A percentile compares a stretch with the other conserved stretches of the same genome.
Evolutionary conservation across 2,329 filamentous ascomycete species (phyloP).

Genomic region (Sporothrix humicola): DNA sequence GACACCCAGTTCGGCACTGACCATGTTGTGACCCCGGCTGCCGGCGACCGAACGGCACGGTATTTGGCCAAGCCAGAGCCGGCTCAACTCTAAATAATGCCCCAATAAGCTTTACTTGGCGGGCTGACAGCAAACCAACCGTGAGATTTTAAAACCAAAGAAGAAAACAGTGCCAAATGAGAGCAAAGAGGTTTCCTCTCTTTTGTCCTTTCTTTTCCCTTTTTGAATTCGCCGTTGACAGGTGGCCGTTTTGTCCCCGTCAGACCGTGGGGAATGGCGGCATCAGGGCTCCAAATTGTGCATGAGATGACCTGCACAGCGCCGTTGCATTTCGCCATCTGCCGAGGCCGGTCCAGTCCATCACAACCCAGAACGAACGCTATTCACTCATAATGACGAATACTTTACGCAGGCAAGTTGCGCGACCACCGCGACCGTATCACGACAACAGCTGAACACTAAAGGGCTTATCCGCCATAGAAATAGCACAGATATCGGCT

Average conservation of each 20-base stretch:
- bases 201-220: neutral
- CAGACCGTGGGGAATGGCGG: neutral
- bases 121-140: neutral
- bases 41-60: slow-evolving; percentile 1
- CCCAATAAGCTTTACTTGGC: neutral
- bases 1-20: neutral
- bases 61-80: neutral
- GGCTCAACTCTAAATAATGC: neutral
- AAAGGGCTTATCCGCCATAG: no score
- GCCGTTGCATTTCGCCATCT: slow-evolving; percentile 21
- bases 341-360: slow-evolving; percentile 2
- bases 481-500: no score
- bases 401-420: neutral
- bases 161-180: no score
- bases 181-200: no score
- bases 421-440: neutral
- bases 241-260: no score
- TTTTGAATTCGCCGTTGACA: neutral
- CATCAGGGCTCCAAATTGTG: slow-evolving; percentile 17
- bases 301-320: neutral
- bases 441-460: neutral
- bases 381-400: neutral
- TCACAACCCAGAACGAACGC: neutral
- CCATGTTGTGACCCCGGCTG: neutral
- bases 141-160: no score